phyloP scores from a whole-genome alignment of 768 basidiomycete genomes.

The Suillus subaureus region DNA sequence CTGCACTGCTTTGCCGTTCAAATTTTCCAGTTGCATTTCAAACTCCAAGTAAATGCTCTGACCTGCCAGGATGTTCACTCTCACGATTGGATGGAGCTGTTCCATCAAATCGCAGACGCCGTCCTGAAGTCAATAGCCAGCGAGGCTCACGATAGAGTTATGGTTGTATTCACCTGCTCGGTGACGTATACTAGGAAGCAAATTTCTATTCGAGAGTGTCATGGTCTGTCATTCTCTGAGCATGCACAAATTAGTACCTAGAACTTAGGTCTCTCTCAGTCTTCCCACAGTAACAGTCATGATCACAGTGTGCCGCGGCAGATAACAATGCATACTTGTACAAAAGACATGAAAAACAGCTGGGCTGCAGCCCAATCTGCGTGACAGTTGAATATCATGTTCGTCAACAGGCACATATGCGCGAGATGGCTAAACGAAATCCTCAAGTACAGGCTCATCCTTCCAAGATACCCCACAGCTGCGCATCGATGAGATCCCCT shows the following conservation, averaged over 20 bases:
- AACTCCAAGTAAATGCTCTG: not conserved
- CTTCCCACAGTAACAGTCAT: too few relatives aligned
- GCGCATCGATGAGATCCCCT: accelerated
- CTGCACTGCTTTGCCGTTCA: not conserved
- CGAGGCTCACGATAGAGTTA: not conserved
- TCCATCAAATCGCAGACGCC: too few relatives aligned
- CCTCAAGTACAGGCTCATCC: not conserved
- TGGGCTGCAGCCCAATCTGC: not conserved
- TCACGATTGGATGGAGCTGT: not conserved
- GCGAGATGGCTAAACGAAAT: not conserved
- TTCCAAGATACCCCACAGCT: too few relatives aligned
- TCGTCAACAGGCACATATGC: not conserved
- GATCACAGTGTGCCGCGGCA: not conserved
- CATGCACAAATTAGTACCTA: too few relatives aligned
- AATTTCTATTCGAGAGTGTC: not conserved
- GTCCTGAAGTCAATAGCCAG: not conserved
- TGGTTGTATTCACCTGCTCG: not conserved
- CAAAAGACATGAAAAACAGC: not conserved
- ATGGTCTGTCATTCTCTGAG: too few relatives aligned
- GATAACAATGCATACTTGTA: not conserved
- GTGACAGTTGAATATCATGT: not conserved
- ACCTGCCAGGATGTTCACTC: not conserved
- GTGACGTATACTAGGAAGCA: not conserved
- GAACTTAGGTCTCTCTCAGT: too few relatives aligned
- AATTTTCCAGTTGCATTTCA: not conserved